These are phyloP conservation scores for Ustilago hordei DNA, from an alignment of 1,284 basidiomycete species.

Conservation along the genomic window DNA sequence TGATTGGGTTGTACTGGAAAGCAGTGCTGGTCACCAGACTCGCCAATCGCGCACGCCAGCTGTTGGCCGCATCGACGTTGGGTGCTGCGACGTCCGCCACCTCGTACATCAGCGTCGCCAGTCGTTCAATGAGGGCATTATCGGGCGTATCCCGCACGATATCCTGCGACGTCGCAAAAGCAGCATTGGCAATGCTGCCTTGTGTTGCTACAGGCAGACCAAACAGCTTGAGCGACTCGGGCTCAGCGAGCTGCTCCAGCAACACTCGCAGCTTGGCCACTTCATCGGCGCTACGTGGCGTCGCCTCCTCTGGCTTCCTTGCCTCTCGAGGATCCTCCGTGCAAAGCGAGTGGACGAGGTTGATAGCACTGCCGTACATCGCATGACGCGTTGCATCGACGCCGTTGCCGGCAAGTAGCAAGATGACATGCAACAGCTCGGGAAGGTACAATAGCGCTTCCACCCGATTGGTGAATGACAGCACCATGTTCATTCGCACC, in stretches of 20 bases:
- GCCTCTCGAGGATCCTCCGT: conserved; percentile 60
- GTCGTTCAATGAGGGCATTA: conserved; percentile 59
- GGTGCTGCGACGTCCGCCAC: conserved; percentile 62
- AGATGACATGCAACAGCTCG: conserved; percentile 62
- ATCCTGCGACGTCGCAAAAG: conserved; percentile 44
- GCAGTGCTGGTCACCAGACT: conserved; percentile 89
- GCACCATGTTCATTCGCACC: conserved; percentile 65
- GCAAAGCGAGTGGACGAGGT: conserved; percentile 65
- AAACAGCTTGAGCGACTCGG: conserved; percentile 56
- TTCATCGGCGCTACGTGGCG: conserved; percentile 42
- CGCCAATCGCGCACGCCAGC: conserved; percentile 94
- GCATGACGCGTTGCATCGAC: conserved; percentile 59
- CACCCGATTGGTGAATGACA: conserved; percentile 63
- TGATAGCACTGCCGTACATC: conserved; percentile 64
- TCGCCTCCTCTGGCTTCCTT: conserved; percentile 47
- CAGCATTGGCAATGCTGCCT: conserved; percentile 25
- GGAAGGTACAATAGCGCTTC: conserved; percentile 63
- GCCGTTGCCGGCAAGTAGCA: conserved; percentile 64
- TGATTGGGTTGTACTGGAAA: conserved; percentile 89
- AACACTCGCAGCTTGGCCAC: conserved; percentile 49
- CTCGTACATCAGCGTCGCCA: conserved; percentile 60
- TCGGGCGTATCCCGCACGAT: conserved; percentile 56
- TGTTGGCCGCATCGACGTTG: conserved; percentile 79
- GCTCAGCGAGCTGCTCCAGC: conserved; percentile 53
- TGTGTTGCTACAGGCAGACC: conserved; percentile 47